Evolutionary conservation across 805 yeast genomes (phyloP).

Genomic region (Komagataella phaffii): DNA sequence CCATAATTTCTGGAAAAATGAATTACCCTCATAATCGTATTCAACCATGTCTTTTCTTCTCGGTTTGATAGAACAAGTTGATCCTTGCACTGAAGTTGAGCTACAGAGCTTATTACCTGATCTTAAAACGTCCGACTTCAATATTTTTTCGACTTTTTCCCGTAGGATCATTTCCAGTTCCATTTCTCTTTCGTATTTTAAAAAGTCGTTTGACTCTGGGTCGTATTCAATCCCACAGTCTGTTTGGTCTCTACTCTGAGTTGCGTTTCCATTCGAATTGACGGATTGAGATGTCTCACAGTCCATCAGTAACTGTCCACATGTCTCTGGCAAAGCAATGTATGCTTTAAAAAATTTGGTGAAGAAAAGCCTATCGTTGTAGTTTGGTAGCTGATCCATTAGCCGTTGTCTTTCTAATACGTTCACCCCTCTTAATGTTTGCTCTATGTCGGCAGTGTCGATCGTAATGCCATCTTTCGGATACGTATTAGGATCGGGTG

Average conservation of each 20-base stretch:
- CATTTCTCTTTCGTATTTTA: slow-evolving; percentile 4
- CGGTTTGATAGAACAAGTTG: neutral
- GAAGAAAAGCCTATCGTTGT: neutral
- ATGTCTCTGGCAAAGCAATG: neutral
- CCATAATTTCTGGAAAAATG: neutral
- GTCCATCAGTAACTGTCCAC: neutral
- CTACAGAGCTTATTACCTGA: neutral
- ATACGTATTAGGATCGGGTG: neutral
- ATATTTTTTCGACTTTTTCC: slow-evolving; percentile 1
- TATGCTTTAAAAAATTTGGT: neutral
- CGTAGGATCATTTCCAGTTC: slow-evolving; percentile 2
- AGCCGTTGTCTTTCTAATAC: neutral
- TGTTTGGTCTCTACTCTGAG: no score
- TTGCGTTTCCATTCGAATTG: neutral
- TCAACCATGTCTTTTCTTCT: neutral
- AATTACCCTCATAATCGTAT: neutral
- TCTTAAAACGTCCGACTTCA: neutral
- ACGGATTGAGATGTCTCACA: neutral
- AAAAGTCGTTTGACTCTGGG: slow-evolving; percentile 3
- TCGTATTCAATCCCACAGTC: neutral
- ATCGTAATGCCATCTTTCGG: neutral
- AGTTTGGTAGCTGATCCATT: neutral
- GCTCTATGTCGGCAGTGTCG: neutral
- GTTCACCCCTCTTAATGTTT: neutral
- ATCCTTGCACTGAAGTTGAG: neutral